phyloP scores from a whole-genome alignment of 495 filamentous ascomycete species.

The Trichoderma orchidacearum region DNA sequence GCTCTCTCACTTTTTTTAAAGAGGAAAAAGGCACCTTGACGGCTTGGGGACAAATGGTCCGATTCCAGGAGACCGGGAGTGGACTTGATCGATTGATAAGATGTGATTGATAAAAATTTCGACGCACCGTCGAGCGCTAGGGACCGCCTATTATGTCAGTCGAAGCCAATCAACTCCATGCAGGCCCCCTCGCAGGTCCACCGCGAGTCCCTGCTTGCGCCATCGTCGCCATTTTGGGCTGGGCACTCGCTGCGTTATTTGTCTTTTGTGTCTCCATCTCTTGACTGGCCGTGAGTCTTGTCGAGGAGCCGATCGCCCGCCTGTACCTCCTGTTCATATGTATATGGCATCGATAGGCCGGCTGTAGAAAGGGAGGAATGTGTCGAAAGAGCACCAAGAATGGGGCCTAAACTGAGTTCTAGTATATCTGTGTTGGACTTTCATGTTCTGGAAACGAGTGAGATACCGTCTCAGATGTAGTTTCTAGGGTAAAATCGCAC shows the following conservation, averaged over 20 bases:
- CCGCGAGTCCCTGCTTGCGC: not conserved
- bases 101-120: slow-evolving; percentile 11
- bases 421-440: too few relatives aligned
- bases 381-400: too few relatives aligned
- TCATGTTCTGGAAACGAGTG: too few relatives aligned
- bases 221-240: not conserved
- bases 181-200: not conserved
- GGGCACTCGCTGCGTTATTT: not conserved
- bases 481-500: too few relatives aligned
- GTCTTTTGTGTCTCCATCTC: too few relatives aligned
- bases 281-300: not conserved
- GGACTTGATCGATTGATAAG: slow-evolving; percentile 26
- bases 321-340: too few relatives aligned
- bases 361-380: too few relatives aligned
- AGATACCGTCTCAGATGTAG: too few relatives aligned
- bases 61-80: not conserved
- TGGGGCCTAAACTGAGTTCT: too few relatives aligned
- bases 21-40: not conserved
- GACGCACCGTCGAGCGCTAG: not conserved
- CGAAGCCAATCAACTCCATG: not conserved
- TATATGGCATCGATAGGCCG: too few relatives aligned
- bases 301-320: too few relatives aligned
- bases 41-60: not conserved
- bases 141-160: not conserved
- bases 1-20: too few relatives aligned